Base-by-base conservation (phyloP, 1,139 yeast genomes). In the Sugiyamaella neomexicana region DNA sequence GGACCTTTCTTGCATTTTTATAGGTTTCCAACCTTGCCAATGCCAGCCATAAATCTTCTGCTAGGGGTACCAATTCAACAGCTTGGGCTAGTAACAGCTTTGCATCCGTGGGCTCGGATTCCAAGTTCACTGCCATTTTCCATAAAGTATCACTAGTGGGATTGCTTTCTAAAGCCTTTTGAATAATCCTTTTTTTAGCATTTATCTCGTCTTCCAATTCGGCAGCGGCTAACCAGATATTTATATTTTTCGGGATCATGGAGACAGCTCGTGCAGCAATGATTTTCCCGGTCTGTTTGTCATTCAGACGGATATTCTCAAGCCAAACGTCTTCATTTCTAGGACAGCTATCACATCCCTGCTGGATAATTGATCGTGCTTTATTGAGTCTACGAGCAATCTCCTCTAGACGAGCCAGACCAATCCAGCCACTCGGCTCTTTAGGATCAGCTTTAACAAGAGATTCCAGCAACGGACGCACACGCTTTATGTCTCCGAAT, bases 381-480 rank as follows among this genome's bases (percentile, higher is more conserved):
- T 72, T 71, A 5, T 72, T 72, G 55, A 75, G 74, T 53, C 82
- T 82, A 41, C 77, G 76, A 1, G 85, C 86, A 50, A 79, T 80
- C 58, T 83, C 86, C 66, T 93, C 98, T 9, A 90, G 68, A 48
- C 90, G 72, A 0, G 97, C 95, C 38, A 91, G 81, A 0, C 95
- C 89, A 29, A 93, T 87, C 97, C 97, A 93, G 10, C 89, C 89
- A 50, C 81, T 80, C 0, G 96, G 80, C 55, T 84, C 85, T 45
- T 74, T 71, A 0, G 98, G 97, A 62, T 88, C 86, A 0, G 90
- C 74, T 60, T 80, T 82, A 34, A 95, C 76, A 56, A 88, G 77
- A 1, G 95, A 85, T 8, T 80, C 73, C 49, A 90, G 74, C n/a
- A 89, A 74, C 2, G 76, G 68, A 38, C 95, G 71, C 23, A 84